Evolutionary conservation across 345 rosid genomes (phyloP), one percentile per base, ranked within the genome.

Genomic region (Isatis tinctoria): DNA sequence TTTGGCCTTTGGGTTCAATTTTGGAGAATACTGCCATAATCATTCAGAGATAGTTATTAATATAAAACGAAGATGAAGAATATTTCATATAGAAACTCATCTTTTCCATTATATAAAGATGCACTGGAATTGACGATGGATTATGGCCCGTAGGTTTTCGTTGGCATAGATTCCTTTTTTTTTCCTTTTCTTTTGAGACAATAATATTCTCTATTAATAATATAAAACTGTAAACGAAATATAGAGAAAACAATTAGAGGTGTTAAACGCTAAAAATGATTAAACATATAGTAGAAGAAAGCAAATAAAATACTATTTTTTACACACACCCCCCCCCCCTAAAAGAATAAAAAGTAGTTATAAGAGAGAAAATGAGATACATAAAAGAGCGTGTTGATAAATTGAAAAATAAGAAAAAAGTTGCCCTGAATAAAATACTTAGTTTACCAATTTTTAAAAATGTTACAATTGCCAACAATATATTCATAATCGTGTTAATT

Each of bases 121-220:
- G 58, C 74, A 75, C 57, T 60, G 4, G 57, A 67, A 49, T 40
- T 37, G 74, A 40, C 63, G 24, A 68, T 60, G 48, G 63, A 68
- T 68, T 75, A 52, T 75, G 74, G 79, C 74, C 74, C 79, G 79
- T 68, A 68, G 74, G 69, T 75, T 51, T 75, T 51, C 9, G 6
- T 67, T 74, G 56, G n/a, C 22, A 3, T 30, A 49, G 14, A 68
- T 75, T 68, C 79, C 11, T 30, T 40, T 56, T 24, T 10, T 45
- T 27, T 74, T 35, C 20, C 47, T 66, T 57, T 22, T 60, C 37
- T 66, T 58, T 32, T 49, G 53, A 32, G 35, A 10, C 61, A 67
- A 22, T 49, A 7, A 48, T 68, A 68, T 75, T 74, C 73, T 59
- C 68, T 74, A 11, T 4, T 32, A 27, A 14, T 58, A 9, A 2